Percentiles rank a stretch among this genome's conserved stretches.
Evolutionary conservation across 768 basidiomycete genomes (phyloP).

Genomic region (Podaxis carcinomalis): DNA sequence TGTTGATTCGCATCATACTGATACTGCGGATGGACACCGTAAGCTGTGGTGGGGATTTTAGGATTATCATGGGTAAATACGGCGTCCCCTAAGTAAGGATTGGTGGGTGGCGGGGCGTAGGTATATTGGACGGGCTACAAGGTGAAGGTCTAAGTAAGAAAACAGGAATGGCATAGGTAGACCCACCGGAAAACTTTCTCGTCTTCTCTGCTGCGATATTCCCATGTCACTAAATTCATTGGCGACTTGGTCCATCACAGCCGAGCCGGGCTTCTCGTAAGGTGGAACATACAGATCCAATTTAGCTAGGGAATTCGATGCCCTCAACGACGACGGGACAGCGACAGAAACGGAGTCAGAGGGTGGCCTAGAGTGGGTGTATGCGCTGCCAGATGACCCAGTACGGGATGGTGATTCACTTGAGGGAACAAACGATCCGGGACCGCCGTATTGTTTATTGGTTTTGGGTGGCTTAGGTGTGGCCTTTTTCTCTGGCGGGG

Average conservation of each 20-base stretch:
- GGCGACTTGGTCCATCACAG: constrained; percentile 50
- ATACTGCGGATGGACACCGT: constrained; percentile 35
- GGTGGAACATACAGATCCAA: constrained; percentile 71
- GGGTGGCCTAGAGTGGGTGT: constrained; percentile 33
- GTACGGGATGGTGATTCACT: constrained; percentile 32
- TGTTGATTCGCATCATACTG: constrained; percentile 29
- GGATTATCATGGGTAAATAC: constrained; percentile 37
- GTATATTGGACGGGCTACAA: constrained; percentile 31
- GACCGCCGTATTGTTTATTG: constrained; percentile 70
- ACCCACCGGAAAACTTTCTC: constrained; percentile 61
- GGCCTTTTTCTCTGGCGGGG: constrained; percentile 68
- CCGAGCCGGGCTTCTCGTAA: constrained; percentile 53
- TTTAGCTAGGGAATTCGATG: constrained; percentile 57
- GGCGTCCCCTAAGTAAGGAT: constrained; percentile 28
- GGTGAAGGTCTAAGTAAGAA: background rate
- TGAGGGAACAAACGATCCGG: constrained; percentile 67
- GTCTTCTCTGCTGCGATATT: constrained; percentile 37
- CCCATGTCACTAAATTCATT: constrained; percentile 67
- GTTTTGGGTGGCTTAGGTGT: constrained; percentile 44
- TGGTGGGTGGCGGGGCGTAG: constrained; percentile 32
- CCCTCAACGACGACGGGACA: constrained; percentile 55
- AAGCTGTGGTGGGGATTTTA: constrained; percentile 28
- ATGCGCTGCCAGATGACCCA: constrained; percentile 27
- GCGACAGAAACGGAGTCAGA: constrained; percentile 35
- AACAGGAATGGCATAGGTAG: background rate